A percentile compares a stretch with the other conserved stretches of the same genome.
These are phyloP conservation scores for Phialocephala subalpina DNA, from an alignment of 2,329 filamentous ascomycete species.

Conservation along the genomic window DNA sequence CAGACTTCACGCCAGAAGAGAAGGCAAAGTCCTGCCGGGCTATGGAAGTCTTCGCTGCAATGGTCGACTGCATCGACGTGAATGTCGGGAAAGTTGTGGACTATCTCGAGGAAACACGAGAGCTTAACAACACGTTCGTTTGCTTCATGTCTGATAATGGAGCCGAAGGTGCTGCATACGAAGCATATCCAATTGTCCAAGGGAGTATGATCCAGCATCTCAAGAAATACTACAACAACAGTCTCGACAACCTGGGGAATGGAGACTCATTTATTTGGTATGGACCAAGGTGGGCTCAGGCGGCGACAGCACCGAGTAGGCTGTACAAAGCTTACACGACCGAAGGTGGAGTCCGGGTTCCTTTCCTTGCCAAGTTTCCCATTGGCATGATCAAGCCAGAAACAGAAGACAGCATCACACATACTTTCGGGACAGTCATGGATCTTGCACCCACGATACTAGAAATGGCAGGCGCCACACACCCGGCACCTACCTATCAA, in stretches of 20 bases:
- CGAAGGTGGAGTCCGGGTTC: slow-evolving; percentile 47
- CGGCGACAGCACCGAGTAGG: slow-evolving; percentile 57
- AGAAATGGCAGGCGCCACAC: slow-evolving; percentile 44
- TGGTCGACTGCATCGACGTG: slow-evolving; percentile 57
- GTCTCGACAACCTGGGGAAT: slow-evolving; percentile 64
- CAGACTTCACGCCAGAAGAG: slow-evolving; percentile 47
- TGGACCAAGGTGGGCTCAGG: slow-evolving; percentile 63
- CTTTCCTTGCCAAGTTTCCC: slow-evolving; percentile 55
- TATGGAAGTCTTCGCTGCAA: slow-evolving; percentile 63
- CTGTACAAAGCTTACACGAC: slow-evolving; percentile 45
- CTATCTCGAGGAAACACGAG: slow-evolving; percentile 57
- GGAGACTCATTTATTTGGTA: slow-evolving; percentile 68
- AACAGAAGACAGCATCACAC: slow-evolving; percentile 43
- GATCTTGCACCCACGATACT: slow-evolving; percentile 48
- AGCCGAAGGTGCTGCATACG: slow-evolving; percentile 65
- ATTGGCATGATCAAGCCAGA: slow-evolving; percentile 15
- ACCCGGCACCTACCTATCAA: slow-evolving; percentile 42
- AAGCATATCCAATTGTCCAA: slow-evolving; percentile 59
- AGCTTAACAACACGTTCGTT: slow-evolving; percentile 70
- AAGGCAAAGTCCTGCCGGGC: slow-evolving; percentile 29
- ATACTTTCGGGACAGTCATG: slow-evolving; percentile 48
- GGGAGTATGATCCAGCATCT: slow-evolving; percentile 40
- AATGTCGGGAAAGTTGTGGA: slow-evolving; percentile 67
- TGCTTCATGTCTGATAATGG: slow-evolving; percentile 71
- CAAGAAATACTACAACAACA: slow-evolving; percentile 64